phyloP scores from a whole-genome alignment of 257 asterid genomes.

The Gentiana macrophylla region DNA sequence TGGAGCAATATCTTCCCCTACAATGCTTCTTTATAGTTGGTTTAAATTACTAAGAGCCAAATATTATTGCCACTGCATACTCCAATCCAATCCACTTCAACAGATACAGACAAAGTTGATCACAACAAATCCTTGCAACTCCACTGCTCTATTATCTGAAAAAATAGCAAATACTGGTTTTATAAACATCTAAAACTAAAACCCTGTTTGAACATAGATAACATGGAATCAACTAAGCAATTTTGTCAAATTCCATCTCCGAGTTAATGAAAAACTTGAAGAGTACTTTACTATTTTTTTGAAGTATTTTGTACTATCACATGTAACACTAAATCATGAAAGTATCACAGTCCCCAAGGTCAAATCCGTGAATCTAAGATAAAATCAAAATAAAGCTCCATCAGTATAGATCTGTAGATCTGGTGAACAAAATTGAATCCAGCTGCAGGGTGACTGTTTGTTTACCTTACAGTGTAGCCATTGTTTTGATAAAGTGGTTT shows the following conservation, averaged over 20 bases:
- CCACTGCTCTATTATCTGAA: background rate
- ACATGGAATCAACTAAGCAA: background rate
- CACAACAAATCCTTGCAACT: background rate
- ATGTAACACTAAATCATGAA: constrained; percentile 5
- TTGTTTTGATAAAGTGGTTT: constrained; percentile 3
- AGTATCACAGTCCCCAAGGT: constrained; percentile 13
- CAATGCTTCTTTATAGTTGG: background rate
- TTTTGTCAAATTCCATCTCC: no score
- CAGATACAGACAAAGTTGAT: background rate
- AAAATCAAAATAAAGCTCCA: constrained; percentile 1
- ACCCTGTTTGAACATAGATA: background rate
- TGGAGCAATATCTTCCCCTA: background rate
- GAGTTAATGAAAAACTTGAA: no score
- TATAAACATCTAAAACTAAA: background rate
- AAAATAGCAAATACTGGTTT: background rate
- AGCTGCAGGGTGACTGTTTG: constrained; percentile 6
- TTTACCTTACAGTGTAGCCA: constrained; percentile 11
- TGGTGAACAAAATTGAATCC: constrained; percentile 5
- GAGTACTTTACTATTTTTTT: background rate
- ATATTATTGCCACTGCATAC: background rate
- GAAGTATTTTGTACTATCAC: background rate
- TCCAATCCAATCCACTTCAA: constrained; percentile 8
- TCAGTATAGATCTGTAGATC: constrained; percentile 11
- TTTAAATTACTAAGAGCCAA: background rate
- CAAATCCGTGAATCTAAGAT: constrained; percentile 8